Base-by-base conservation (phyloP, 306 rosid species). In the Hylodesmum podocarpum region DNA sequence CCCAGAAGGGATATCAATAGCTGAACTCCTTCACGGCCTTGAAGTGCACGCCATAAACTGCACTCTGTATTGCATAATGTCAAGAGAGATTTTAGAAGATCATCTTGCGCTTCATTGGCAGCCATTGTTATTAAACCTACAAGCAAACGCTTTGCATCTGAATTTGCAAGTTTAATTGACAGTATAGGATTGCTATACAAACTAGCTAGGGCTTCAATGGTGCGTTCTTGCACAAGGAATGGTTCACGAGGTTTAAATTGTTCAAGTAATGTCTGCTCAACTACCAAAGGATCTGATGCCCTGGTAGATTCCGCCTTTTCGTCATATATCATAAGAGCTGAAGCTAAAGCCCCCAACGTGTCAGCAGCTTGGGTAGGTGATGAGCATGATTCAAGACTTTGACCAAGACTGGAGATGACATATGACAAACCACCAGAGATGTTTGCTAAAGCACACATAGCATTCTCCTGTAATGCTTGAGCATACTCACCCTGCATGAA, bases 81-180 rank as follows among this genome's bases (percentile, higher is more conserved):
- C 55, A 95, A 88, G 80, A 92, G 92, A 71, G 98, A 90, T 80
- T 90, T 88, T 66, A 88, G 76, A 72, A 95, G 98, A 87, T 95
- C 98, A 62, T 92, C 98, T 84, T 92, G 98, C 73, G 86, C 97
- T 84, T 95, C 98, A 69, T 83, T 92, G 53, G 93, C 78, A 15
- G 97, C 97, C 98, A 95, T 95, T 61, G 98, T 95, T 77, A 95
- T 95, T 85, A 95, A 83, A 83, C 98, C 97, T 72, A 95, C 98
- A 67, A 95, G 97, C 83, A 95, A 84, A 65, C 81, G 96, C 68
- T 95, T 95, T 65, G 97, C 97, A 75, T 95, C 96, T 36, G 97
- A 89, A 74, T 87, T 90, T 71, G 90, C 82, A 72, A 95, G 97
- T 81, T 90, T 89, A 78, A 81, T 66, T 74, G 96, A 88, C 53